A percentile compares a stretch with the other conserved stretches of the same genome.
These are phyloP conservation scores for Centaurea solstitialis DNA, from an alignment of 129 eudicot genomes.

Conservation along the genomic window DNA sequence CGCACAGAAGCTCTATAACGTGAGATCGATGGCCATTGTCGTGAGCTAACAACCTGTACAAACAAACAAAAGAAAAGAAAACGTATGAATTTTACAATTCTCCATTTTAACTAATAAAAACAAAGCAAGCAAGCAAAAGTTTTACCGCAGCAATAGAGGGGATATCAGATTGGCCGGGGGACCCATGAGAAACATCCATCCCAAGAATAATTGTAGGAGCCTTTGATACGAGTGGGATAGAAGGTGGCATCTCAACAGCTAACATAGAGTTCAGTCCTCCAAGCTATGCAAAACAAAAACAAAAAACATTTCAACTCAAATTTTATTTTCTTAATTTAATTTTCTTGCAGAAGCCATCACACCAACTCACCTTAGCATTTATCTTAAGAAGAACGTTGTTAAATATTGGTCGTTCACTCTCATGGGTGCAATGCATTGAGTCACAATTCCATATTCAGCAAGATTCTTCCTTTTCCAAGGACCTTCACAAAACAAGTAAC, in stretches of 20 bases:
- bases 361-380: constrained; percentile 64
- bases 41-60: constrained; percentile 85
- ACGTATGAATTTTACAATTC: neutral
- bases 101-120: neutral
- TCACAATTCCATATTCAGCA: constrained; percentile 75
- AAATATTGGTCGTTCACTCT: constrained; percentile 80
- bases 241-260: constrained; percentile 47
- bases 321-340: neutral
- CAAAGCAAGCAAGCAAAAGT: neutral
- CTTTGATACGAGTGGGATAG: constrained; percentile 67
- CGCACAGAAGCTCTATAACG: constrained; percentile 76
- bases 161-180: constrained; percentile 76
- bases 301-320: neutral
- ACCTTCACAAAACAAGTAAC: constrained; percentile 35
- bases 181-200: constrained; percentile 85
- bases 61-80: too few species aligned
- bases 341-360: neutral
- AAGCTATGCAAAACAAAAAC: constrained; percentile 55
- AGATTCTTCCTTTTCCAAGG: constrained; percentile 88
- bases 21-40: constrained; percentile 76
- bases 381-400: constrained; percentile 74
- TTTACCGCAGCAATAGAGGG: constrained; percentile 90
- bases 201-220: constrained; percentile 77
- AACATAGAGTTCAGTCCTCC: constrained; percentile 83
- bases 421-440: constrained; percentile 80